Percentiles rank a stretch among this genome's conserved stretches.
Conservation (phyloP, 73 alveolate species). For the Paramecium primaurelia region DNA sequence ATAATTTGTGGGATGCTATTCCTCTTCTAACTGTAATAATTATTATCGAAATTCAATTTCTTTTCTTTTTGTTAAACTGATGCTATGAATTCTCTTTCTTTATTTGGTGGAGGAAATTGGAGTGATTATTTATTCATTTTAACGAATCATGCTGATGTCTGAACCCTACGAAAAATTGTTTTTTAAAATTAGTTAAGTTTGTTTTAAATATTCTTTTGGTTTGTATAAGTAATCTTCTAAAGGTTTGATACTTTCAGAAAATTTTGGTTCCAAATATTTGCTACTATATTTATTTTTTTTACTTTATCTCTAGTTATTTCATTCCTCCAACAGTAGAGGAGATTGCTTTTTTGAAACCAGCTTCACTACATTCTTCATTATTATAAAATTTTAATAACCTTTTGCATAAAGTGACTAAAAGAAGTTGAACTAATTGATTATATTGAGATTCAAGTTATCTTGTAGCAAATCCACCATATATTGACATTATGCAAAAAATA, state of each 20-base stretch:
- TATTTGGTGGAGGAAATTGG: not conserved
- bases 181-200: not conserved
- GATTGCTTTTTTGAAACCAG: not conserved
- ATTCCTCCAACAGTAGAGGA: not conserved
- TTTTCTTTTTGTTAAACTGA: not conserved
- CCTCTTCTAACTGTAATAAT: not conserved
- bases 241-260: not conserved
- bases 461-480: not conserved
- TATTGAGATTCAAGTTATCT: conserved; percentile 8
- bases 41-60: not conserved
- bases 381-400: conserved; percentile 5
- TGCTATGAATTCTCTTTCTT: not conserved
- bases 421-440: not conserved
- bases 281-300: not conserved
- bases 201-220: not conserved
- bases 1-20: not conserved
- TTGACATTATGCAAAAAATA: not conserved
- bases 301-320: not conserved
- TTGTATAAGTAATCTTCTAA: not conserved
- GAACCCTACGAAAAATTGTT: not conserved
- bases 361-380: conserved; percentile 35
- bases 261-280: not conserved
- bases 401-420: not conserved
- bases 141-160: not conserved
- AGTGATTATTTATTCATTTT: not conserved